Conservation (phyloP, 2,329 filamentous ascomycete genomes). For the Fusarium cyanostomum region DNA sequence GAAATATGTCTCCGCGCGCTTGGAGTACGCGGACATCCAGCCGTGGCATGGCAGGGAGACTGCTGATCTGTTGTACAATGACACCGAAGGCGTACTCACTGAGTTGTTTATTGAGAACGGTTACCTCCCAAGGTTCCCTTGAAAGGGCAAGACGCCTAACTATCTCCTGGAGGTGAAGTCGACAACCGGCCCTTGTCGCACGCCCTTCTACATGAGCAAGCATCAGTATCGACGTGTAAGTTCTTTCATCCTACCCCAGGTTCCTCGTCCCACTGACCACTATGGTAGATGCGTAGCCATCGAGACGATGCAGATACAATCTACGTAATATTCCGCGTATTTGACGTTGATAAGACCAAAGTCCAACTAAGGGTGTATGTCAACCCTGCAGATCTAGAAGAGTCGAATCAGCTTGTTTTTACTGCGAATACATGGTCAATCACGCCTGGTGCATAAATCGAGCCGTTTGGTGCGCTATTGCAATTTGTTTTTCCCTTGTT, state of each 20-base stretch:
- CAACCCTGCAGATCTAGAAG: neutral
- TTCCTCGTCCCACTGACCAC: too few relatives aligned
- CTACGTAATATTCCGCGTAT: conserved; percentile 7
- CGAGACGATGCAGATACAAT: neutral
- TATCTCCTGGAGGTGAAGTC: conserved; percentile 64
- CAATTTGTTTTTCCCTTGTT: too few relatives aligned
- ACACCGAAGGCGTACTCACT: conserved; percentile 48
- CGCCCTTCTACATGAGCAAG: conserved; percentile 58
- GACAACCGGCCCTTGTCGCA: conserved; percentile 49
- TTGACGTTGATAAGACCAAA: neutral
- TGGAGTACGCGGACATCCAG: conserved; percentile 50
- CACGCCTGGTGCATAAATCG: neutral
- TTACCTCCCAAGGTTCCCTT: conserved; percentile 46
- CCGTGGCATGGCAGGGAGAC: conserved; percentile 53
- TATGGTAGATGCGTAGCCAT: neutral
- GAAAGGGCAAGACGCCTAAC: conserved; percentile 37
- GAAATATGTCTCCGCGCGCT: conserved; percentile 49
- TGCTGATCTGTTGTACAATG: conserved; percentile 57
- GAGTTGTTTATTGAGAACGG: conserved; percentile 45
- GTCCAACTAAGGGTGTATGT: conserved; percentile 6
- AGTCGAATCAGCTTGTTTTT: neutral
- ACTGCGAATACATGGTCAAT: conserved; percentile 9
- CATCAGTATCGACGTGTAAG: conserved; percentile 52
- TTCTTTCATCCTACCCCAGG: too few relatives aligned
- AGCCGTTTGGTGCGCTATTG: too few relatives aligned